A percentile compares a stretch with the other conserved stretches of the same genome.
These are phyloP conservation scores for Babesia caballi DNA, from an alignment of 169 alveolate genomes.

Conservation along the genomic window DNA sequence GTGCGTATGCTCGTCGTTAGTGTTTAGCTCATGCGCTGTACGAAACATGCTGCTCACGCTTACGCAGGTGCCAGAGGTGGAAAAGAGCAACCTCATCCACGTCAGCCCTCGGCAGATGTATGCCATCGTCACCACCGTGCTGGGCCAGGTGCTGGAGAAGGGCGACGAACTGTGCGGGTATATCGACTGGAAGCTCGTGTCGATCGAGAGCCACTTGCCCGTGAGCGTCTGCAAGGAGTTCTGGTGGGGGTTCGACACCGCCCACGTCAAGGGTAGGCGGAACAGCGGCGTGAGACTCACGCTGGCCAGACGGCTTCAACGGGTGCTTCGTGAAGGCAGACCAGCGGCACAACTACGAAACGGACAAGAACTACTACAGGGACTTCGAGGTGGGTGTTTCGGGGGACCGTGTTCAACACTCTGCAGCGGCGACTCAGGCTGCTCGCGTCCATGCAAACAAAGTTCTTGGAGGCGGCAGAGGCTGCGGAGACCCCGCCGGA, in stretches of 20 bases:
- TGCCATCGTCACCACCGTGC: background rate
- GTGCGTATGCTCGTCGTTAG: background rate
- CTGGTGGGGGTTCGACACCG: conserved; percentile 57
- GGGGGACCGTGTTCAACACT: background rate
- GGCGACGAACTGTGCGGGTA: conserved; percentile 1
- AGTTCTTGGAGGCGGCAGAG: background rate
- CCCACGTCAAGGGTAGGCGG: conserved; percentile 34
- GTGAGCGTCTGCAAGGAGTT: conserved; percentile 37
- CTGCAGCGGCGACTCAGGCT: conserved; percentile 37
- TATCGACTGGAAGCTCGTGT: conserved; percentile 51
- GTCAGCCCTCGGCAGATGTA: background rate
- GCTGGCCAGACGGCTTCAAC: conserved; percentile 11
- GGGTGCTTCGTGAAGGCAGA: conserved; percentile 33
- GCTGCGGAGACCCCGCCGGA: background rate
- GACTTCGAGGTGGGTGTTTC: conserved; percentile 26
- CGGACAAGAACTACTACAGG: conserved; percentile 20
- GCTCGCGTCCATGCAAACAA: background rate
- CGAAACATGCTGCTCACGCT: background rate
- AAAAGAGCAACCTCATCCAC: background rate
- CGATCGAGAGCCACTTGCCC: conserved; percentile 26
- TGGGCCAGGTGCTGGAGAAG: background rate
- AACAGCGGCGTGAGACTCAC: background rate
- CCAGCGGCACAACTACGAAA: conserved; percentile 27
- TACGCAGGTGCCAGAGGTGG: background rate
- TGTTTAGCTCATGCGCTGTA: background rate